These are phyloP conservation scores for Arthrocladium fulminans DNA, from an alignment of 2,329 filamentous ascomycete species.

Conservation along the genomic window DNA sequence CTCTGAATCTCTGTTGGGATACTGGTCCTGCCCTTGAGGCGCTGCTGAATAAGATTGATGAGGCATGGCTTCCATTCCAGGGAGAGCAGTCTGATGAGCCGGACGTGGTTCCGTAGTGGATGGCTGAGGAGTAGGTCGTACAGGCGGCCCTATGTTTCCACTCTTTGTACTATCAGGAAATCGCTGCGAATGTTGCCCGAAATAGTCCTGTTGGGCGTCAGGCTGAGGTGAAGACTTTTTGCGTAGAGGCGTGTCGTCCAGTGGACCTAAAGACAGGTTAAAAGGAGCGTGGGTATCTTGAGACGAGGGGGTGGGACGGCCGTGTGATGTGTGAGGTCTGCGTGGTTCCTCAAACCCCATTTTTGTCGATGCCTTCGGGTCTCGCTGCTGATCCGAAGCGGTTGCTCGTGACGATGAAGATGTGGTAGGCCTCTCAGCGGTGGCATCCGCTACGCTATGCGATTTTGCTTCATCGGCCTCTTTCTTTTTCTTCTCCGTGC, in stretches of 20 bases:
- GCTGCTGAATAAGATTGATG: background rate
- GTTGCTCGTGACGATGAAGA: constrained; percentile 11
- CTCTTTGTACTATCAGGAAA: background rate
- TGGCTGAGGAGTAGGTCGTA: background rate
- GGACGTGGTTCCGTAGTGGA: background rate
- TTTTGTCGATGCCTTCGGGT: constrained; percentile 6
- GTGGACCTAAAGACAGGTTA: background rate
- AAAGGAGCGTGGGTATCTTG: background rate
- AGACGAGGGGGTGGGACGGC: background rate
- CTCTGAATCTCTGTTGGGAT: background rate
- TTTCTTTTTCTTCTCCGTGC: constrained; percentile 30
- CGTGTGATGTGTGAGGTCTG: background rate
- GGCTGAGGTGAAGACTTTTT: background rate
- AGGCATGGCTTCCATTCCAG: background rate
- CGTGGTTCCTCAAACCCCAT: constrained; percentile 3
- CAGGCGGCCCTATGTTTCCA: background rate
- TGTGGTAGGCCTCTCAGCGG: constrained; percentile 23
- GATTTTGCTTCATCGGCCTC: constrained; percentile 32
- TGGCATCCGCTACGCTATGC: constrained; percentile 20
- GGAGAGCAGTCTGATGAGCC: no score
- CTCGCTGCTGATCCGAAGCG: constrained; percentile 9
- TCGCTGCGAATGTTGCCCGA: background rate
- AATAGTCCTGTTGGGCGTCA: background rate
- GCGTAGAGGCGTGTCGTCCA: background rate
- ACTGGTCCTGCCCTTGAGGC: background rate